Percentiles rank a stretch among this genome's conserved stretches.
Conservation (phyloP, 257 asterid genomes). For the Nemophila menziesii region DNA sequence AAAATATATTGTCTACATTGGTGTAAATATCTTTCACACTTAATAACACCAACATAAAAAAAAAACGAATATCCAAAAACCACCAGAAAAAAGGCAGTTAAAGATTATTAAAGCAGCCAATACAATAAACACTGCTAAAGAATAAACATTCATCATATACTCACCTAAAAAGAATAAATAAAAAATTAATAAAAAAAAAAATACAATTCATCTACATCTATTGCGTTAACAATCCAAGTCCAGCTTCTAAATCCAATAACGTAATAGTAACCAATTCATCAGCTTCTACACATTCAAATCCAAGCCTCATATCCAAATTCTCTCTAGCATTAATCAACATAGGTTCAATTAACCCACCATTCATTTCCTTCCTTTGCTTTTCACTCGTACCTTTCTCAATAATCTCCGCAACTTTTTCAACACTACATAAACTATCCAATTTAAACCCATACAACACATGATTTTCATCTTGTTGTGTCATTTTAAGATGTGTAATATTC, state of each 20-base stretch:
- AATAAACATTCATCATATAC: background rate
- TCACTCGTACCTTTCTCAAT: constrained; percentile 50
- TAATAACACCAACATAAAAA: too few relatives aligned
- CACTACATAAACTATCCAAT: constrained; percentile 52
- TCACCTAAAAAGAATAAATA: constrained; percentile 24
- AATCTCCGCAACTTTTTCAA: constrained; percentile 46
- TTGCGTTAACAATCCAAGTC: constrained; percentile 41
- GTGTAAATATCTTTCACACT: too few relatives aligned
- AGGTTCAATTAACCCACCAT: constrained; percentile 76
- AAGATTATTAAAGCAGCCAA: background rate
- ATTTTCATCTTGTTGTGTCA: constrained; percentile 38
- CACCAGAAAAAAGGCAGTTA: too few relatives aligned
- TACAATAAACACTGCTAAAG: background rate
- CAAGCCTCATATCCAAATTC: constrained; percentile 63
- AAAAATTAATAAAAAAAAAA: too few relatives aligned
- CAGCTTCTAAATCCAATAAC: constrained; percentile 58
- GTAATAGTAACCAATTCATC: constrained; percentile 64
- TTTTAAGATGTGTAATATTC: constrained; percentile 56
- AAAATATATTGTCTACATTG: too few relatives aligned
- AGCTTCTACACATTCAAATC: constrained; percentile 51
- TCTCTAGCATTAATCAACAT: constrained; percentile 77
- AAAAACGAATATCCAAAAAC: too few relatives aligned
- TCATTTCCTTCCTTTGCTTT: constrained; percentile 77
- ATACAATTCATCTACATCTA: too few relatives aligned
- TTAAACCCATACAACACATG: constrained; percentile 62